phyloP scores from a whole-genome alignment of 495 filamentous ascomycete genomes.

The Penicillium manginii region DNA sequence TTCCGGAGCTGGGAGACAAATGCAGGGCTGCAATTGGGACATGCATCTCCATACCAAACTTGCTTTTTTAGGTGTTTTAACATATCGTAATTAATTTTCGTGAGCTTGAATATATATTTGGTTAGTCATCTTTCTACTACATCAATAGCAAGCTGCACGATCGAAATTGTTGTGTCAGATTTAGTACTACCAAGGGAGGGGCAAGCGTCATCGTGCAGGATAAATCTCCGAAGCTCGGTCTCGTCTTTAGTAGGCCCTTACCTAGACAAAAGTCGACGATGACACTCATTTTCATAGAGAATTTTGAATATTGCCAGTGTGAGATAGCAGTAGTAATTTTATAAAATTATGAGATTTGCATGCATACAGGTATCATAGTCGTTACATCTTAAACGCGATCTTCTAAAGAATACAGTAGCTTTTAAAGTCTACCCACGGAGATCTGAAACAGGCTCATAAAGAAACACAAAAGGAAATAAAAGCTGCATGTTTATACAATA shows the following conservation, averaged over 20 bases:
- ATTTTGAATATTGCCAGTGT: too few species aligned
- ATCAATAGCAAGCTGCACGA: background rate
- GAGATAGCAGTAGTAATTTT: too few species aligned
- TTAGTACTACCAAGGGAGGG: background rate
- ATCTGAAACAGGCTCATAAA: background rate
- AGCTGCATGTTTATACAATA: slow-evolving; percentile 1
- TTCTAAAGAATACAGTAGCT: background rate
- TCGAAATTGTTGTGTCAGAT: background rate
- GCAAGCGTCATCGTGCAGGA: background rate
- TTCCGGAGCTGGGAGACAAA: too few species aligned
- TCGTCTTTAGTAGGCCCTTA: background rate
- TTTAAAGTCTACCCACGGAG: background rate
- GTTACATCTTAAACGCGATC: background rate
- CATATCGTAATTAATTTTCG: too few species aligned
- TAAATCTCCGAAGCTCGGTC: background rate
- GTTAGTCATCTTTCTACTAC: background rate
- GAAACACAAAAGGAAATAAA: background rate
- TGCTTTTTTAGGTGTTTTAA: too few species aligned
- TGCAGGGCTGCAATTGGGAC: too few species aligned
- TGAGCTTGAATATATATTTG: background rate
- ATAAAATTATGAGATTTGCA: too few species aligned
- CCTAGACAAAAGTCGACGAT: too few species aligned
- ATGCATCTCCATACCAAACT: too few species aligned
- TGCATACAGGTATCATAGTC: slow-evolving; percentile 6
- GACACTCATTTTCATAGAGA: background rate